Conservation (phyloP, 2,329 filamentous ascomycete species). For the Lasiodiplodia sp. region DNA sequence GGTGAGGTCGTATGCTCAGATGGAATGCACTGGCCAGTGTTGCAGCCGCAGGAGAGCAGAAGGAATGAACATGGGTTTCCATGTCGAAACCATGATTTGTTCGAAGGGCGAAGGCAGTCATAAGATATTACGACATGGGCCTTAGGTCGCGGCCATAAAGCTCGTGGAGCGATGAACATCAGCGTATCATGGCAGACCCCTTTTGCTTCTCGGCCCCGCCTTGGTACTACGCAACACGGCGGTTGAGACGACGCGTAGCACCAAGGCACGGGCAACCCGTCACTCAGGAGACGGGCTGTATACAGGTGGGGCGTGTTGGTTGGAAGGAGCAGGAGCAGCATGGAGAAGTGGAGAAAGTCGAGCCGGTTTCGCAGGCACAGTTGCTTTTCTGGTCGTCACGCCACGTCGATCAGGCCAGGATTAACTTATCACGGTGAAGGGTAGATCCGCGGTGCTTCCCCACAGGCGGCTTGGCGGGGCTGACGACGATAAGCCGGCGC, state of each 20-base stretch:
- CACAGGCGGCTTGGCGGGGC: constrained; percentile 5
- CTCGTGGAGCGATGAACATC: not conserved
- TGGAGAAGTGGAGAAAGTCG: constrained; percentile 24
- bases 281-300: constrained; percentile 8
- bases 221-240: not conserved
- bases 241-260: not conserved
- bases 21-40: constrained; percentile 9
- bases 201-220: not conserved
- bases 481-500: not conserved
- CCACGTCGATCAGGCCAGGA: constrained; percentile 10
- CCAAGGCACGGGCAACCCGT: not conserved
- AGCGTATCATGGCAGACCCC: not conserved
- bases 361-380: constrained; percentile 24
- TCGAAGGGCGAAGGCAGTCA: not conserved
- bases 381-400: constrained; percentile 21
- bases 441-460: constrained; percentile 24
- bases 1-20: not conserved
- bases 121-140: not conserved
- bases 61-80: not conserved
- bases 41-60: not conserved
- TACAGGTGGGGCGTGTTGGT: not conserved
- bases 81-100: not conserved
- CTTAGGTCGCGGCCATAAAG: not conserved
- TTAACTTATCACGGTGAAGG: constrained; percentile 25
- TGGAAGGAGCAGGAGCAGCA: constrained; percentile 4